Percentiles rank a stretch among this genome's conserved stretches.
These are phyloP conservation scores for Cercospora citrullina DNA, from an alignment of 2,329 filamentous ascomycete genomes.

Conservation along the genomic window DNA sequence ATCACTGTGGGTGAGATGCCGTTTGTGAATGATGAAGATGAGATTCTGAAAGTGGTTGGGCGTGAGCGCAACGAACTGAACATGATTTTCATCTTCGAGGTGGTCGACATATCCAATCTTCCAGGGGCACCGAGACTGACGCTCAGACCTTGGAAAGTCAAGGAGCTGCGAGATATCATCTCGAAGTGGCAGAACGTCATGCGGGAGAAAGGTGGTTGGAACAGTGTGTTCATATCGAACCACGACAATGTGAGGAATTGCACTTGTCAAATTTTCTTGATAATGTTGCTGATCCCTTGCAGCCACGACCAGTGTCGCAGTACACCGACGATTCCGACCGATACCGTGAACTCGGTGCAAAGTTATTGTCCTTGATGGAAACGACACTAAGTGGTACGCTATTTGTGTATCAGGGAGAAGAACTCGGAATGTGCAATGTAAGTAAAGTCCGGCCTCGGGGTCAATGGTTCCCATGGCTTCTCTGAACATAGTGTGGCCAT, in stretches of 20 bases:
- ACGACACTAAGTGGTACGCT: constrained; percentile 51
- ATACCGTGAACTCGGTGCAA: constrained; percentile 49
- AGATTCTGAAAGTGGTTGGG: constrained; percentile 47
- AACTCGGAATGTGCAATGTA: constrained; percentile 53
- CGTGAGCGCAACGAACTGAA: constrained; percentile 46
- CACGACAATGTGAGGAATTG: constrained; percentile 43
- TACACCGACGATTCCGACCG: constrained; percentile 51
- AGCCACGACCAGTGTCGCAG: constrained; percentile 50
- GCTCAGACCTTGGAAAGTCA: constrained; percentile 42
- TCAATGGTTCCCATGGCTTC: no score
- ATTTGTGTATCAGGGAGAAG: constrained; percentile 55
- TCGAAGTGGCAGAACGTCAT: constrained; percentile 51
- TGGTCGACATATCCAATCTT: constrained; percentile 44
- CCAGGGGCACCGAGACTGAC: constrained; percentile 40
- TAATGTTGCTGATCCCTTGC: constrained; percentile 35
- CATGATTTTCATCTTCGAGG: constrained; percentile 53
- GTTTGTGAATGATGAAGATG: constrained; percentile 48
- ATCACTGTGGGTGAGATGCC: constrained; percentile 65
- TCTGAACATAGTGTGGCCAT: no score
- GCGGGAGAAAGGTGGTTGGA: constrained; percentile 53
- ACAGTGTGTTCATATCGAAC: constrained; percentile 55
- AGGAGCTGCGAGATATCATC: constrained; percentile 34
- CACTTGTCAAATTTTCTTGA: background rate
- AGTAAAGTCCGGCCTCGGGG: background rate
- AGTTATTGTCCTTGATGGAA: constrained; percentile 51